Evolutionary conservation across 2,329 filamentous ascomycete genomes (phyloP).

Genomic region (Pestalotiopsis sp.): DNA sequence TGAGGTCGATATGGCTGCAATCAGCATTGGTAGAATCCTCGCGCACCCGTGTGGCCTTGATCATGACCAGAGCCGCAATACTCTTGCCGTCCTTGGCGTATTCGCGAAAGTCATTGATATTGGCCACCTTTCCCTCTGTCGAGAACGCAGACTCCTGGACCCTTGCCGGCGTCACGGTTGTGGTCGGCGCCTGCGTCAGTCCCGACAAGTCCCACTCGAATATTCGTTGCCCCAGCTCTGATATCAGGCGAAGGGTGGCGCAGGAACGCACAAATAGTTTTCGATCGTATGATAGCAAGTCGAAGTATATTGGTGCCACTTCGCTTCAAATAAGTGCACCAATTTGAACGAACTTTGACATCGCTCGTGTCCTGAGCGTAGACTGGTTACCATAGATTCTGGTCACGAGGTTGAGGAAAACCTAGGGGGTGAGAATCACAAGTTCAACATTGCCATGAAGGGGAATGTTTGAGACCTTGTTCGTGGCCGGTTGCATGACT

Average conservation of each 20-base stretch:
- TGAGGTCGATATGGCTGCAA: not conserved
- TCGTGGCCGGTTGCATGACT: not conserved
- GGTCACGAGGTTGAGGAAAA: not conserved
- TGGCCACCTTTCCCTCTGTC: slow-evolving; percentile 25
- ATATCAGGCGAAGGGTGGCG: not conserved
- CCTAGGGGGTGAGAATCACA: not conserved
- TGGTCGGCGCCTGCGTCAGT: slow-evolving; percentile 23
- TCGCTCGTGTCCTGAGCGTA: not conserved
- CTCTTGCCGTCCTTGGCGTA: slow-evolving; percentile 13
- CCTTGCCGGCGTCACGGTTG: slow-evolving; percentile 17
- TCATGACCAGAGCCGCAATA: slow-evolving; percentile 3
- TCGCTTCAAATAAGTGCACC: not conserved
- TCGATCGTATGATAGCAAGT: not conserved
- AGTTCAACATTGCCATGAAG: not conserved
- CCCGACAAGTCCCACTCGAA: slow-evolving; percentile 39
- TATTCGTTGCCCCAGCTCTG: slow-evolving; percentile 18
- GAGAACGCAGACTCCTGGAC: slow-evolving; percentile 26
- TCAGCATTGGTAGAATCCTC: slow-evolving; percentile 5
- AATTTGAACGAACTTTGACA: not conserved
- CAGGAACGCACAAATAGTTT: not conserved
- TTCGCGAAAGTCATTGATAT: slow-evolving; percentile 25
- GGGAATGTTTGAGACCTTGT: not conserved
- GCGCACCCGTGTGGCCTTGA: slow-evolving; percentile 9
- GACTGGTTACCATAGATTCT: not conserved
- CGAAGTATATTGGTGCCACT: not conserved